Evolutionary conservation across 306 rosid genomes (phyloP).

Genomic region (Trifolium dubium): DNA sequence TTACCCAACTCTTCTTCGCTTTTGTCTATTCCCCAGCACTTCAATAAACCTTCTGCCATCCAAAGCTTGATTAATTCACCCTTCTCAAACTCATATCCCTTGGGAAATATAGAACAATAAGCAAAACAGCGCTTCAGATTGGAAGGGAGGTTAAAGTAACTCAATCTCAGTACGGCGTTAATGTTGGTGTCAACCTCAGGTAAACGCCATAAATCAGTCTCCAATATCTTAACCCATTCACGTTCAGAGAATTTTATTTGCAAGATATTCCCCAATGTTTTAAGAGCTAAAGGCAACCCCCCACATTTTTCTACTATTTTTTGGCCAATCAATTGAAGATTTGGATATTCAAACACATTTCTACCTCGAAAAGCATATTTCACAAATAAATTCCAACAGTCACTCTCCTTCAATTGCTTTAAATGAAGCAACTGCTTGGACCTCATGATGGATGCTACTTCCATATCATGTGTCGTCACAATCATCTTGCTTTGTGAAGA

Average conservation of each 20-base stretch:
- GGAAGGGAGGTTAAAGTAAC: background rate
- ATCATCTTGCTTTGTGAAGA: background rate
- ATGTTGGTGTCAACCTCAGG: slow-evolving; percentile 26
- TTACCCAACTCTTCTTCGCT: too few species aligned
- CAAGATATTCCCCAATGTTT: slow-evolving; percentile 48
- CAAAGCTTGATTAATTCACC: too few species aligned
- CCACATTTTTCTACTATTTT: slow-evolving; percentile 31
- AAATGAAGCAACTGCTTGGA: background rate
- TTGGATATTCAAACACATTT: background rate
- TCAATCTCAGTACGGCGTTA: slow-evolving; percentile 40
- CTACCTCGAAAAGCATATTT: background rate
- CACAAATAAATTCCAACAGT: background rate
- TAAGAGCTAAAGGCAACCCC: slow-evolving; percentile 56
- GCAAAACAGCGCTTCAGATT: too few species aligned
- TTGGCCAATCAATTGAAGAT: background rate
- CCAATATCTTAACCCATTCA: slow-evolving; percentile 40
- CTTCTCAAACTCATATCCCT: too few species aligned
- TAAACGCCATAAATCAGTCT: slow-evolving; percentile 42
- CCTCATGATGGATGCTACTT: background rate
- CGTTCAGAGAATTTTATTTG: slow-evolving; percentile 7
- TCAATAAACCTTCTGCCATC: too few species aligned
- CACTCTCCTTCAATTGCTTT: background rate
- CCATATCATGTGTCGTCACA: background rate
- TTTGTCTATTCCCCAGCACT: too few species aligned
- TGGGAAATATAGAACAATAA: too few species aligned